phyloP scores from a whole-genome alignment of 1,284 basidiomycete genomes.

The Sporisorium sorghi region DNA sequence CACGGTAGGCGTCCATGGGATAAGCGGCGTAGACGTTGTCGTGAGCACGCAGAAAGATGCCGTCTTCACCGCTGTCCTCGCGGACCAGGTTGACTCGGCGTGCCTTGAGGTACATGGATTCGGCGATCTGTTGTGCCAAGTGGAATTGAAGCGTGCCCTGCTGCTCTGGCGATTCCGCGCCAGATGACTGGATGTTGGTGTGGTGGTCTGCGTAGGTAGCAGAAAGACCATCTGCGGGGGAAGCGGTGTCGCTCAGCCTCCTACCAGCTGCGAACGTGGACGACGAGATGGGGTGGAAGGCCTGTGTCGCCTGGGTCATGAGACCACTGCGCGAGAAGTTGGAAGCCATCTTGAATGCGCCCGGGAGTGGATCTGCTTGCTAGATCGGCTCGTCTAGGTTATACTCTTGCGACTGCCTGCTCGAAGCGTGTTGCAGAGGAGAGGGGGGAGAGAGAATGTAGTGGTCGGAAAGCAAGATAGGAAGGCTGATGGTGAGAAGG shows the following conservation, averaged over 20 bases:
- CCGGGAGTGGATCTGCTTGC: background rate
- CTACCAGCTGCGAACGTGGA: conserved; percentile 18
- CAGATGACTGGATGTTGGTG: background rate
- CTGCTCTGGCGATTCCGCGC: conserved; percentile 4
- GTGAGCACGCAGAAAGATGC: conserved; percentile 35
- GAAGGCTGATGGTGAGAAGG: background rate
- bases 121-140: conserved; percentile 32
- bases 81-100: conserved; percentile 33
- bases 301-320: conserved; percentile 32
- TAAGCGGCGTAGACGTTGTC: conserved; percentile 31
- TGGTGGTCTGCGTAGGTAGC: conserved; percentile 20
- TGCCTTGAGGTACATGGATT: conserved; percentile 35
- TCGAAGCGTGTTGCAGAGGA: background rate
- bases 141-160: conserved; percentile 30
- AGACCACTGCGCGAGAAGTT: conserved; percentile 35
- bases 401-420: background rate
- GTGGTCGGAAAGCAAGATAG: background rate
- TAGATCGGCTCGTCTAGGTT: background rate
- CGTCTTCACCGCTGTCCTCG: conserved; percentile 20
- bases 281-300: conserved; percentile 23
- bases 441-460: background rate
- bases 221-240: conserved; percentile 26
- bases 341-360: conserved; percentile 18
- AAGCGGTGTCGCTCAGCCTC: conserved; percentile 18
- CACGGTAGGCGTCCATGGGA: conserved; percentile 69